Base-by-base conservation (phyloP, 192 early-diverging fungal genomes). In the Mortierella hygrophila region DNA sequence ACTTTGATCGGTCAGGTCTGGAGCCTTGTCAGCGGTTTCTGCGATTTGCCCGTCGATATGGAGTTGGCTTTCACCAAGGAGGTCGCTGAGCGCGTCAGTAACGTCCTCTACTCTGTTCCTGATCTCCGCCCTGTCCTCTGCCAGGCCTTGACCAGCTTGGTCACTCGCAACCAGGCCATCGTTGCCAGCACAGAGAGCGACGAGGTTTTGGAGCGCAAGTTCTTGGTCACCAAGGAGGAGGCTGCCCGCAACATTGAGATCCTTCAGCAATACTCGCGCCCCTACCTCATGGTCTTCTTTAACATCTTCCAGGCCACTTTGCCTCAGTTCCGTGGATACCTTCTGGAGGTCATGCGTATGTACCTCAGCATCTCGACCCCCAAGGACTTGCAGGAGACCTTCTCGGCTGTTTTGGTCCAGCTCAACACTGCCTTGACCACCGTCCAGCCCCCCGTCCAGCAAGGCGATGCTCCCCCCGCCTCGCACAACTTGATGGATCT, bases 401-500 rank as follows among this genome's bases (percentile, higher is more conserved):
- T 94, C 87, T 92, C 81, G 70, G 92, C 92, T 75, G 95, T 94
- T 57, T 89, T 90, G 54, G 86, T 78, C 80, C 88, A 92, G 85
- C 88, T 94, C 20, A 90, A 90, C 76, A 90, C 93, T 82, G 91
- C 91, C 32, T 88, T 93, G 69, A 91, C 90, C 72, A 88, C 91
- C 70, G 92, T 78, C 76, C 89, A 90, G 46, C 26, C 74, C 11
- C 83, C 91, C 1, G 86, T 89, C 1, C 87, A 91, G 13, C 80
- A 82, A 52, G 83, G 88, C n/a, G 92, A 93, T 72, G 92, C 94
- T 21, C 94, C 93, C 49, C 93, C 95, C n/a, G 92, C 92, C 52
- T 93, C 95, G 9, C 93, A 97, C 76, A 95, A 96, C n/a, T 96
- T 98, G 90, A 88, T 98, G 80, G 97, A 99, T 83, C 91, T 99